These are phyloP conservation scores for Ogataea hybrid DNA, from an alignment of 1,139 yeast species.

Conservation along the genomic window DNA sequence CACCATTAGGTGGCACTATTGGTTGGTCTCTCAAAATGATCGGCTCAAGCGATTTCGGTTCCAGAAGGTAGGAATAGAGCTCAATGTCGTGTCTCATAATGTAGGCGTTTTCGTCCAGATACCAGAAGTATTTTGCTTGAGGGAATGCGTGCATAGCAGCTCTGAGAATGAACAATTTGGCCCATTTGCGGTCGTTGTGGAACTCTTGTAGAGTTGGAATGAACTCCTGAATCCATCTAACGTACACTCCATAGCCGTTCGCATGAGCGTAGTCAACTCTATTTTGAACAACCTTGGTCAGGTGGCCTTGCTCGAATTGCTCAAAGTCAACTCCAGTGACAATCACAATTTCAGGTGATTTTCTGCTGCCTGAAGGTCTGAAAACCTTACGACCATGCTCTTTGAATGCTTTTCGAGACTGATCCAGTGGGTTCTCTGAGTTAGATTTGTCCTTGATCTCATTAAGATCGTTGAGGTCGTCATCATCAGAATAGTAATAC, in stretches of 20 bases:
- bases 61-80: conserved; percentile 54
- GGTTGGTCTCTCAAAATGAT: conserved; percentile 66
- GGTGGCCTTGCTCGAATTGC: conserved; percentile 55
- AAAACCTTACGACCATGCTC: conserved; percentile 64
- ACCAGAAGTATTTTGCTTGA: conserved; percentile 80
- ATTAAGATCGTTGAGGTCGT: conserved; percentile 25
- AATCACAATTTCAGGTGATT: conserved; percentile 65
- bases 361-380: conserved; percentile 34
- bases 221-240: conserved; percentile 83
- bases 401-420: conserved; percentile 56
- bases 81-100: conserved; percentile 65
- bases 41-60: conserved; percentile 53
- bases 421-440: conserved; percentile 37
- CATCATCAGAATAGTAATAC: conserved; percentile 48
- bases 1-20: conserved; percentile 63
- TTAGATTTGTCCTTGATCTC: conserved; percentile 28
- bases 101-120: conserved; percentile 69
- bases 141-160: conserved; percentile 92
- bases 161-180: conserved; percentile 55
- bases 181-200: conserved; percentile 52
- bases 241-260: conserved; percentile 74
- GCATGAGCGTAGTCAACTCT: conserved; percentile 76
- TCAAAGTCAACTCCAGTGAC: conserved; percentile 84
- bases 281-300: conserved; percentile 71
- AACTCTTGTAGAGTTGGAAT: conserved; percentile 52